Evolutionary conservation across 2,329 filamentous ascomycete genomes (phyloP).

Genomic region (Ascochyta viciae-villosae): DNA sequence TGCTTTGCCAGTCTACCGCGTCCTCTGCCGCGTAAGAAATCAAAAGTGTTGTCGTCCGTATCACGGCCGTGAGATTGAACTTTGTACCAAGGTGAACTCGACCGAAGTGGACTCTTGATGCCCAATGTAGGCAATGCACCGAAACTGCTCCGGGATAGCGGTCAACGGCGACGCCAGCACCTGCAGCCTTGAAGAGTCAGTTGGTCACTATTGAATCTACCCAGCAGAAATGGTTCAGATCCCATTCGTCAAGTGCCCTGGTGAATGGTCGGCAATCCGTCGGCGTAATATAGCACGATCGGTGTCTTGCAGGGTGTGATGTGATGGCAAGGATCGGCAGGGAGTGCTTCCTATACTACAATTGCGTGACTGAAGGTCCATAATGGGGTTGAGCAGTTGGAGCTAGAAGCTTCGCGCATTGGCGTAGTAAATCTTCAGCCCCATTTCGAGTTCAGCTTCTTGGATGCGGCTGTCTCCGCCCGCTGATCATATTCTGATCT

Average conservation of each 20-base stretch:
- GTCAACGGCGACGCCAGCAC: conserved; percentile 4
- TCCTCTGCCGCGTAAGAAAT: background rate
- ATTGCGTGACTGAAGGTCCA: conserved; percentile 5
- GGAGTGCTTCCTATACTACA: background rate
- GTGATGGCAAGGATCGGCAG: conserved; percentile 4
- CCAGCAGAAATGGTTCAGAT: background rate
- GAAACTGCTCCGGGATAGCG: conserved; percentile 5
- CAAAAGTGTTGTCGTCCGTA: background rate
- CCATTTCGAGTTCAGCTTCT: background rate
- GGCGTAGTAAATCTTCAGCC: background rate
- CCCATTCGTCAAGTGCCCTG: conserved; percentile 1
- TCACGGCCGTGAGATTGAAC: background rate
- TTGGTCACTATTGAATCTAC: background rate
- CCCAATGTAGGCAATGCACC: conserved; percentile 10
- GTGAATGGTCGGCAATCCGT: conserved; percentile 1
- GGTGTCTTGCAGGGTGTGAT: conserved; percentile 5
- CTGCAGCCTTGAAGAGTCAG: background rate
- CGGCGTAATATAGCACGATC: conserved; percentile 2
- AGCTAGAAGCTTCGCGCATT: background rate
- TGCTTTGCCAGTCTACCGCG: background rate
- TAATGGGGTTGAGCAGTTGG: background rate
- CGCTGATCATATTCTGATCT: background rate
- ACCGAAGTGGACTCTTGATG: background rate
- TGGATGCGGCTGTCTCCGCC: conserved; percentile 1
- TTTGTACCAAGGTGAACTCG: background rate